Evolutionary conservation across 2,329 filamentous ascomycete genomes (phyloP).

Genomic region (Zymoseptoria pseudotritici): DNA sequence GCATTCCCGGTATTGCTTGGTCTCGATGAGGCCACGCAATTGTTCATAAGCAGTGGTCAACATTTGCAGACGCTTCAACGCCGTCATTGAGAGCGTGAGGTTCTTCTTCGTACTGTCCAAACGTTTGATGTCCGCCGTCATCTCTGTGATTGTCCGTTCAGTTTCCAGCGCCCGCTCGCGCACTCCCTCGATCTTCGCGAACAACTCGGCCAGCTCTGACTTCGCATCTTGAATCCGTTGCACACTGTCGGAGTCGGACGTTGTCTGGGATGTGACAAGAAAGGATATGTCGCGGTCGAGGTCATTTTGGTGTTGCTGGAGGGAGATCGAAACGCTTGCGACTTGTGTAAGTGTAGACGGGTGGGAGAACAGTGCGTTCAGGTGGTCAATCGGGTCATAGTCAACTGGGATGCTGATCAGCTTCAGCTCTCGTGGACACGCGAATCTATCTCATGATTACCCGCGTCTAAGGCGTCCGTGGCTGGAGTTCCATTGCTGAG

Average conservation of each 20-base stretch:
- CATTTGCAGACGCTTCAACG: constrained; percentile 95
- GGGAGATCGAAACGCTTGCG: constrained; percentile 61
- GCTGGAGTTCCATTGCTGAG: constrained; percentile 6
- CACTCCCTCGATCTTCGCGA: constrained; percentile 91
- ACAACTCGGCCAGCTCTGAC: constrained; percentile 78
- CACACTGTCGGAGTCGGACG: constrained; percentile 78
- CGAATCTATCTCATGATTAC: constrained; percentile 6
- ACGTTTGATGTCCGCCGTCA: constrained; percentile 98
- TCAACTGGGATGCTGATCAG: constrained; percentile 47
- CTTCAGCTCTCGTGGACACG: not conserved
- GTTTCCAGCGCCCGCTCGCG: constrained; percentile 83
- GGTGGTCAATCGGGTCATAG: constrained; percentile 86
- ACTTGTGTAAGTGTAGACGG: constrained; percentile 77
- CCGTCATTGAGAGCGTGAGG: constrained; percentile 94
- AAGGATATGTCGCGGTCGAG: constrained; percentile 69
- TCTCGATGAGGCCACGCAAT: constrained; percentile 71
- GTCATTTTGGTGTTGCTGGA: constrained; percentile 71
- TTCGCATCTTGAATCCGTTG: constrained; percentile 88
- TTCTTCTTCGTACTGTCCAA: constrained; percentile 95
- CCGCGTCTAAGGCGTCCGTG: constrained; percentile 17
- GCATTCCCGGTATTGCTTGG: constrained; percentile 88
- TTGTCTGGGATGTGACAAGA: constrained; percentile 68
- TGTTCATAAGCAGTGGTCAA: constrained; percentile 98
- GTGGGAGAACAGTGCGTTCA: constrained; percentile 89
- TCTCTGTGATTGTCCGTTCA: constrained; percentile 91